Evolutionary conservation across 75 land plant genomes (phyloP), one percentile per base, ranked within the genome.

Genomic region (Ceratopteris richardii): DNA sequence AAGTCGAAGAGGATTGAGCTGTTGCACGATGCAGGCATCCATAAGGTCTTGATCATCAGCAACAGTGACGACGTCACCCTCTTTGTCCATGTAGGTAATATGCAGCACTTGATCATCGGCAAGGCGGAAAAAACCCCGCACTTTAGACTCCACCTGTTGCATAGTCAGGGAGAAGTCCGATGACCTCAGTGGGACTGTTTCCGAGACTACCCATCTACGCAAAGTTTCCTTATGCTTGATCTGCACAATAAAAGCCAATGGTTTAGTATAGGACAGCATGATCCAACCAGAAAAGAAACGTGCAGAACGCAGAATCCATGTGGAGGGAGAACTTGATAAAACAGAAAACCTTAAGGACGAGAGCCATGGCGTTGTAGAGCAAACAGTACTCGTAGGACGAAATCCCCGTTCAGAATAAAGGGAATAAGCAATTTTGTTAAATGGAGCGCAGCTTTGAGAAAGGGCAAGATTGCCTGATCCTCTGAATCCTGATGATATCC

Each of bases 41-140:
- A 16, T 30, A 17, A 90, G 77, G 57, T 90, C 96, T 40, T 69
- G 62, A 58, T 87, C 81, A 41, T 81, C 77, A 55, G 64, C 78
- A 52, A 90, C 69, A 17, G 84, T 67, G 0, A 90, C 84, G 19
- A 64, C 50, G 60, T 90, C 96, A 29, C 63, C 66, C 41, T 90
- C 92, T 64, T 70, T 79, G 71, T 90, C 96, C 27, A 64, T 63
- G 54, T 90, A 90, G 0, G 84, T 86, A 14, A 90, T 63, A 0
- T 13, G 47, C 30, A 81, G 51, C 31, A 70, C 65, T 40, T 76
- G 58, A 61, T 80, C 74, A 25, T 66, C 46, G 41, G 52, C 20
- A 7, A 90, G 54, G 12, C 67, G 75, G 31, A 83, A 90, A 24
- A 79, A 71, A 5, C 29, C 24, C 12, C 51, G 3, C 14, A 89